Evolutionary conservation across 192 early-diverging fungal genomes (phyloP).

Genomic region (Paraglomus brasilianum): DNA sequence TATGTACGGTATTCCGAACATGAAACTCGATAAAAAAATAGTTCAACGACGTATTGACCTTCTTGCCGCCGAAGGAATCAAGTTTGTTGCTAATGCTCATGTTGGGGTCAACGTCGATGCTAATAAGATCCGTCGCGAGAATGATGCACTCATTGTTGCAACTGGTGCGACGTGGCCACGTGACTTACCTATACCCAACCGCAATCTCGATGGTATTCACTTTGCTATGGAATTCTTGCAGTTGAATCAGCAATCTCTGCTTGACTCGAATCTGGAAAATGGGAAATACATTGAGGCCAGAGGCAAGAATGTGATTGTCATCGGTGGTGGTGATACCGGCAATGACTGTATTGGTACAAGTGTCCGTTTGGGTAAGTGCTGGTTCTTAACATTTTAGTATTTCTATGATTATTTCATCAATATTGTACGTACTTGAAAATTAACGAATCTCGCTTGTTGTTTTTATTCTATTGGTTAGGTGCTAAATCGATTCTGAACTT

Average conservation of each 20-base stretch:
- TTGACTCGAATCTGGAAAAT: constrained; percentile 77
- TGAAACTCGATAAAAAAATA: constrained; percentile 98
- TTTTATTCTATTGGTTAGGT: constrained; percentile 34
- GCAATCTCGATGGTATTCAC: constrained; percentile 86
- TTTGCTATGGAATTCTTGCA: constrained; percentile 99
- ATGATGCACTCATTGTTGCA: constrained; percentile 85
- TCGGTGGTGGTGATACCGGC: constrained; percentile 98
- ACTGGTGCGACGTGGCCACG: constrained; percentile 98
- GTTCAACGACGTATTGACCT: constrained; percentile 93
- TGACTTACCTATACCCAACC: constrained; percentile 86
- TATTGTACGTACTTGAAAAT: too few relatives aligned
- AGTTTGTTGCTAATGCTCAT: constrained; percentile 83
- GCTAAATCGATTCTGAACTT: constrained; percentile 91
- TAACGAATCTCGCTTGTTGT: too few relatives aligned
- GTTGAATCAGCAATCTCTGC: constrained; percentile 80
- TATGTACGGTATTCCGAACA: constrained; percentile 99
- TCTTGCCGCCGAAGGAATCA: constrained; percentile 91
- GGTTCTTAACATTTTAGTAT: not conserved
- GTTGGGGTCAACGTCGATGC: constrained; percentile 86
- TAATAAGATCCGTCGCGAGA: constrained; percentile 56
- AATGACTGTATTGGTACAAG: constrained; percentile 96
- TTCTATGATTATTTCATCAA: not conserved
- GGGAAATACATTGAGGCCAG: constrained; percentile 79
- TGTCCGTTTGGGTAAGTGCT: constrained; percentile 66
- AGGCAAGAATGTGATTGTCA: constrained; percentile 92